phyloP scores from a whole-genome alignment of 2,329 filamentous ascomycete species.

The Rasamsonia emersonii region DNA sequence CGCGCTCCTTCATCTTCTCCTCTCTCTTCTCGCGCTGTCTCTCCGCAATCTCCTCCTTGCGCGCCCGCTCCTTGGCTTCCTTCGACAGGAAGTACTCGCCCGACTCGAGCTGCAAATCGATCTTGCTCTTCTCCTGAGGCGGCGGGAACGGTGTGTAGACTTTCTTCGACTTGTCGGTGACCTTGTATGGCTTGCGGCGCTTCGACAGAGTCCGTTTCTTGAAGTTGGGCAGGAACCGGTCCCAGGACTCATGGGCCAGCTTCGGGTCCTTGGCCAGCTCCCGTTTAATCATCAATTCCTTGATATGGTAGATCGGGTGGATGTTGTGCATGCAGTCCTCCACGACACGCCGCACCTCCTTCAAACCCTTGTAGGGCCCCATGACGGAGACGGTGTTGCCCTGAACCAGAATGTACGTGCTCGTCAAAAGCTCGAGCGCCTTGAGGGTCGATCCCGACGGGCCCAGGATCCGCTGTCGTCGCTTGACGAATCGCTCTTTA shows the following conservation, averaged over 20 bases:
- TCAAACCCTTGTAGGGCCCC: slow-evolving; percentile 86
- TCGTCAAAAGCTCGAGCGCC: slow-evolving; percentile 82
- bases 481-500: slow-evolving; percentile 92
- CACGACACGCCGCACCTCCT: slow-evolving; percentile 80
- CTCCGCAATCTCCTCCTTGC: slow-evolving; percentile 70
- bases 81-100: slow-evolving; percentile 96
- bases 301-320: slow-evolving; percentile 85
- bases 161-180: slow-evolving; percentile 92
- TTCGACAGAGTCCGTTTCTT: slow-evolving; percentile 87
- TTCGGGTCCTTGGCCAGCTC: slow-evolving; percentile 85
- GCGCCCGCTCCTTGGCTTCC: slow-evolving; percentile 78
- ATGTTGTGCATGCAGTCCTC: slow-evolving; percentile 97
- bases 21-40: slow-evolving; percentile 80
- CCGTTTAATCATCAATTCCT: slow-evolving; percentile 88
- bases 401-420: slow-evolving; percentile 89
- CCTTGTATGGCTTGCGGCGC: slow-evolving; percentile 69
- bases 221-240: slow-evolving; percentile 92
- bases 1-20: slow-evolving; percentile 76
- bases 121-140: slow-evolving; percentile 95
- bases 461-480: slow-evolving; percentile 83
- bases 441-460: slow-evolving; percentile 89
- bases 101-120: slow-evolving; percentile 94
- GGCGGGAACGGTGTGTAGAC: slow-evolving; percentile 95
- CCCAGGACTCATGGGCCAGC: slow-evolving; percentile 83
- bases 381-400: slow-evolving; percentile 91